Conservation (phyloP, 352 stramenopile genomes). For the Pythium dissimile region DNA sequence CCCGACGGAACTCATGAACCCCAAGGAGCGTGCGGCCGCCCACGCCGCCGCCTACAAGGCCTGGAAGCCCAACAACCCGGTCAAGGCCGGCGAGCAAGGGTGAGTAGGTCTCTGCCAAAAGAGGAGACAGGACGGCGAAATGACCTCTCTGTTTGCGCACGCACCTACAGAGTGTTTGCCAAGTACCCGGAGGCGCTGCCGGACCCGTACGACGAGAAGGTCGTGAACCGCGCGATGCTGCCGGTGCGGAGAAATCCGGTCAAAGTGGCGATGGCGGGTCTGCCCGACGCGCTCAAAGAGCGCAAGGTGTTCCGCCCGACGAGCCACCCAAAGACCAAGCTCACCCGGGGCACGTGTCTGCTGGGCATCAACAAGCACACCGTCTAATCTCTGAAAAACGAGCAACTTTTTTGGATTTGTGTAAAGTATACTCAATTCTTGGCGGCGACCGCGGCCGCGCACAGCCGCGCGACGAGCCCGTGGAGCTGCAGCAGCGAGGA, state of each 20-base stretch:
- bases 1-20: slow-evolving; percentile 65
- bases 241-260: slow-evolving; percentile 65
- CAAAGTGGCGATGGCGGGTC: slow-evolving; percentile 55
- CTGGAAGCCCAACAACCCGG: slow-evolving; percentile 65
- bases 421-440: slow-evolving; percentile 5
- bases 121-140: too few species aligned
- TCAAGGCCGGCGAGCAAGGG: slow-evolving; percentile 60
- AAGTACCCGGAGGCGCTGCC: slow-evolving; percentile 62
- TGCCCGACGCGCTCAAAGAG: slow-evolving; percentile 57
- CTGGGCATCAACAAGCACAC: slow-evolving; percentile 78
- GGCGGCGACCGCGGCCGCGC: slow-evolving; percentile 31
- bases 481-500: slow-evolving; percentile 93
- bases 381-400: slow-evolving; percentile 32
- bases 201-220: slow-evolving; percentile 70
- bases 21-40: slow-evolving; percentile 58
- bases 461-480: slow-evolving; percentile 87
- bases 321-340: slow-evolving; percentile 67
- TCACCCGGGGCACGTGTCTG: slow-evolving; percentile 68
- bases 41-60: slow-evolving; percentile 53
- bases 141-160: too few species aligned
- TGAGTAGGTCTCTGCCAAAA: too few species aligned
- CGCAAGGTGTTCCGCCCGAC: slow-evolving; percentile 67
- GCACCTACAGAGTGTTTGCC: slow-evolving; percentile 64
- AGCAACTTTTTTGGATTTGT: background rate
- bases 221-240: slow-evolving; percentile 73